Percentiles rank a stretch among this genome's conserved stretches.
These are phyloP conservation scores for Dendrobium officinale DNA, from an alignment of 106 monocot genomes.

Conservation along the genomic window DNA sequence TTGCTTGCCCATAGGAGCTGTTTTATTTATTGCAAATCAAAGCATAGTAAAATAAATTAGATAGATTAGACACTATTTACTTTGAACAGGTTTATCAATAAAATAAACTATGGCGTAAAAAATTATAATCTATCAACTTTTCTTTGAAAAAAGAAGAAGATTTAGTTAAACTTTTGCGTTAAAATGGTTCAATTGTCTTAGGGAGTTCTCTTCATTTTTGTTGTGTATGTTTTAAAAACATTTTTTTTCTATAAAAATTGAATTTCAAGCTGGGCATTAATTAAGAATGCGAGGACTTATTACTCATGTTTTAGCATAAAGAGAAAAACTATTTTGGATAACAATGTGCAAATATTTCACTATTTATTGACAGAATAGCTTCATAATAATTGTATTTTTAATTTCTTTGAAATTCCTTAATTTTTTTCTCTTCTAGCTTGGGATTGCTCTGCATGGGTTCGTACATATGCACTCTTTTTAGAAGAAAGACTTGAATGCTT, in stretches of 20 bases:
- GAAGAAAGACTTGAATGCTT: slow-evolving; percentile 61
- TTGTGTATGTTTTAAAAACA: background rate
- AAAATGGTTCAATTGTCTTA: too few relatives aligned
- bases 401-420: background rate
- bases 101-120: background rate
- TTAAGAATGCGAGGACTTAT: background rate
- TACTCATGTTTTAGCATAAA: background rate
- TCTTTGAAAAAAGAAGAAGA: background rate
- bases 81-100: background rate
- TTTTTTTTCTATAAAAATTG: background rate
- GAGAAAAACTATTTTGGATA: background rate
- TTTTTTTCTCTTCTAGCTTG: slow-evolving; percentile 30
- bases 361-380: background rate
- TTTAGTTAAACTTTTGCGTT: background rate
- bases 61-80: background rate
- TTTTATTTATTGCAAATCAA: background rate
- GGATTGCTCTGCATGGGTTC: slow-evolving; percentile 65
- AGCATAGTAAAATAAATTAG: background rate
- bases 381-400: background rate
- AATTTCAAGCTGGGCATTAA: background rate
- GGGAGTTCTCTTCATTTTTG: too few relatives aligned
- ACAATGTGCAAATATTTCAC: background rate
- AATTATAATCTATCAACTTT: background rate
- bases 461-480: slow-evolving; percentile 59
- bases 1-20: background rate